Base-by-base conservation (phyloP, 192 early-diverging fungal genomes). In the Entomortierella beljakovae region DNA sequence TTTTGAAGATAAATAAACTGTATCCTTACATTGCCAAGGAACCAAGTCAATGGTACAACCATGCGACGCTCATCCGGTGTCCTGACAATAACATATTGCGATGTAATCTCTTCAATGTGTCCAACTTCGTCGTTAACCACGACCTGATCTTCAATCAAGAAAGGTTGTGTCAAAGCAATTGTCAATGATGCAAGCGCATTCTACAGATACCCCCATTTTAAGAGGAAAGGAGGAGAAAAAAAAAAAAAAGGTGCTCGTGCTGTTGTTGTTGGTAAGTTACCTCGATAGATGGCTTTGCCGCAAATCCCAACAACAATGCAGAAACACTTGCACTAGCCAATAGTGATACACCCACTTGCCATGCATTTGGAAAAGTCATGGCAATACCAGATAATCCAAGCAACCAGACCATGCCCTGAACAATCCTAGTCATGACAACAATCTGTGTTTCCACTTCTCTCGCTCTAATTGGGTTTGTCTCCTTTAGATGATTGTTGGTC, bases 131-230 rank as follows among this genome's bases (percentile, higher is more conserved):
- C 72, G 51, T 66, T 48, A 8, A 84, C 61, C 10, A 33, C 4
- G 1, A 84, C 73, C 13, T 80, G 70, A 72, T 84, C 82, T 33
- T 81, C 82, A 2, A 84, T 46, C 22, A 84, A 29, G n/a, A 84
- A 64, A 15, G 82, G 79, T 63, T 81, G 82, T 0, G 82, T 84
- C 52, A 84, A 55, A 18, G 82, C 82, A 52, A 84, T 84, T 35
- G 80, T 70, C 63, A 84, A 56, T 16, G 82, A 76, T 1, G 79
- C 82, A 16, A 84, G 23, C 15, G 80, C 70, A 61, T 80, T 84
- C 73, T 81, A 70, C 10, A 34, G 33, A 34, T 3, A 37, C 31
- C 13, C 10, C 13, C 7, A 40, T 40, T 6, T 40, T 40, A 46
- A 16, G 3, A 46, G 2, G 3, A 20, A 46, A 10, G 20, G 11